Evolutionary conservation across 2,329 filamentous ascomycete genomes (phyloP), one percentile per base, ranked within the genome.

Genomic region (Zymoseptoria passerinii): DNA sequence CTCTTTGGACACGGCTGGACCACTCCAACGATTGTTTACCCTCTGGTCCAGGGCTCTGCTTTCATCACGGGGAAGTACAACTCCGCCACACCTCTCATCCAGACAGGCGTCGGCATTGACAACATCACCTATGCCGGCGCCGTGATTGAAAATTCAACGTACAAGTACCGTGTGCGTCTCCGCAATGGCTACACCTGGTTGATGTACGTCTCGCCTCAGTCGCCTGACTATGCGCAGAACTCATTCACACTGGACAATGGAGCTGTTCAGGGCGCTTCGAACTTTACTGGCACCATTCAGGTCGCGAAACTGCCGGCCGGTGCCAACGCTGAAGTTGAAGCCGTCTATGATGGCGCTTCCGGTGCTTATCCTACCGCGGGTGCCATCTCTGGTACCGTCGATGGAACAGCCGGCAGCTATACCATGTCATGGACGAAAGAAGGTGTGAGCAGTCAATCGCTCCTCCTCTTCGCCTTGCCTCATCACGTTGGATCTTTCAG

Each of bases 381-480:
- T 8, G 78, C 74, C 1, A 74, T 96, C 23, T 81, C 82, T 3
- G 92, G 89, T 0, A 80, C 80, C 3, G 81, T 81, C 1, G 74
- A 75, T 50, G 84, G 82, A 1, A 75, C 76, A 0, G 76, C 75
- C 9, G 92, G 90, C 9, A 83, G 78, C 1, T 99, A 97, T 71
- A 83, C 76, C 0, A 82, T 97, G 58, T 75, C 76, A 0, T 97
- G 89, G 76, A 74, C 77, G n/a, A 92, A 89, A 68, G 80, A 77
- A 0, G 92, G 92, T 5, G 77, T 84, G 40, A 70, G 78, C 16
- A 72, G 75, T 6, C 77, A 82, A 16, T 81, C 79, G 2, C 77
- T 96, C 20, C 78, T 94, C 63, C 94, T 95, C 86, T 96, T 88
- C 71, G 89, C 89, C 16, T 76, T 99, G 52, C 90, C 92, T 20